Percentiles rank a stretch among this genome's conserved stretches.
These are phyloP conservation scores for Cyathus striatus DNA, from an alignment of 768 basidiomycete genomes.

Conservation along the genomic window DNA sequence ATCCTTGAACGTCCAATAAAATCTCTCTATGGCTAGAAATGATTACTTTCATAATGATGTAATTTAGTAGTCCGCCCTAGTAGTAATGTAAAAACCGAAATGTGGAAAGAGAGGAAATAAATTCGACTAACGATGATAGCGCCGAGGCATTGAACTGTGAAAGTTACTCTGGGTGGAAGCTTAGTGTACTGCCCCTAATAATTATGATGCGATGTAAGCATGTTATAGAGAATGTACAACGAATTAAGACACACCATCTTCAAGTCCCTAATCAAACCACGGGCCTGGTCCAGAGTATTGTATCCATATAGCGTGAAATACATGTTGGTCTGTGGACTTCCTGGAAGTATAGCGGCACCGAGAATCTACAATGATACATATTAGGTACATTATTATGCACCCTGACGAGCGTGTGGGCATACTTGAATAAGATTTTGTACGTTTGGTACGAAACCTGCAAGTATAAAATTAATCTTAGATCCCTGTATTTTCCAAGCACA, in stretches of 20 bases:
- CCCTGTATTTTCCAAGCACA: neutral
- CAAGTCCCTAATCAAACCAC: constrained; percentile 49
- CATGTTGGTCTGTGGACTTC: constrained; percentile 48
- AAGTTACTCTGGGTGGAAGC: constrained; percentile 60
- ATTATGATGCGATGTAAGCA: neutral
- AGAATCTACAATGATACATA: constrained; percentile 32
- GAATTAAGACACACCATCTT: constrained; percentile 40
- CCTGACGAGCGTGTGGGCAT: neutral
- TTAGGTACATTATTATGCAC: neutral
- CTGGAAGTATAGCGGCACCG: constrained; percentile 41
- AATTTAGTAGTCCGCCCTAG: constrained; percentile 32
- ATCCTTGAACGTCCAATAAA: constrained; percentile 44
- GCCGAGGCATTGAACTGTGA: constrained; percentile 54
- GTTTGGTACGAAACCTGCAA: constrained; percentile 26
- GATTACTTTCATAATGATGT: constrained; percentile 55
- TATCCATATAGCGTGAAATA: constrained; percentile 38
- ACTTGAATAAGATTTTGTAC: constrained; percentile 30
- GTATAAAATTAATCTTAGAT: neutral
- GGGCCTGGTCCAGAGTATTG: constrained; percentile 43
- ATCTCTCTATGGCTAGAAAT: constrained; percentile 42
- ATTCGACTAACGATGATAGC: constrained; percentile 43
- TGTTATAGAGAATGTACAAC: neutral
- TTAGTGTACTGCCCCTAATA: constrained; percentile 41
- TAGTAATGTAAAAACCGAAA: neutral
- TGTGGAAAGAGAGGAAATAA: neutral